These are phyloP conservation scores for Sclerotinia trifoliorum DNA, from an alignment of 2,329 filamentous ascomycete genomes.

Conservation along the genomic window DNA sequence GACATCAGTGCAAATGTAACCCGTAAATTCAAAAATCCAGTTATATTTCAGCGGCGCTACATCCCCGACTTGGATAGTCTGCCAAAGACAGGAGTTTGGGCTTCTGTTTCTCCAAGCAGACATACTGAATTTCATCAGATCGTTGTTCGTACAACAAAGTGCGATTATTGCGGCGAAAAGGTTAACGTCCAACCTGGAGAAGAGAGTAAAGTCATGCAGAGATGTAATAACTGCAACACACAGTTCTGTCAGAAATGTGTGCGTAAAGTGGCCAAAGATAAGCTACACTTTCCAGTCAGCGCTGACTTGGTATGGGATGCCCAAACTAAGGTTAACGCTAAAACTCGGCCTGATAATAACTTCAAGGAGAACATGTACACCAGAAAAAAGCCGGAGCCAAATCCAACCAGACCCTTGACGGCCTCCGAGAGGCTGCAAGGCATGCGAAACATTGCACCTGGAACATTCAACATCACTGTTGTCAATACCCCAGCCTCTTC, in stretches of 20 bases:
- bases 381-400: background rate
- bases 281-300: background rate
- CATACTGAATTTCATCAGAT: background rate
- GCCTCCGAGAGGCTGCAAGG: background rate
- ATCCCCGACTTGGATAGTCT: background rate
- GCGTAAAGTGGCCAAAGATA: background rate
- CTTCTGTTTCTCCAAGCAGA: constrained; percentile 1
- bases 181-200: background rate
- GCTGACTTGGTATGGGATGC: constrained; percentile 10
- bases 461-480: background rate
- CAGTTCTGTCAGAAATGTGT: constrained; percentile 7
- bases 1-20: background rate
- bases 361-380: background rate
- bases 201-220: background rate
- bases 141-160: constrained; percentile 16
- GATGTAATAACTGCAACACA: background rate
- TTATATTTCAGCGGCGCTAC: background rate
- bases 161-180: constrained; percentile 11
- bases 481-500: background rate
- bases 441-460: background rate
- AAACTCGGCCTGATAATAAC: background rate
- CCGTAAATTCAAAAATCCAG: background rate
- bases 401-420: background rate
- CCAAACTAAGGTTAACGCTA: background rate
- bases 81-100: constrained; percentile 7